Evolutionary conservation across 371 early-diverging fungal genomes (phyloP), one percentile per base, ranked within the genome.

Genomic region (Mycotypha africana): DNA sequence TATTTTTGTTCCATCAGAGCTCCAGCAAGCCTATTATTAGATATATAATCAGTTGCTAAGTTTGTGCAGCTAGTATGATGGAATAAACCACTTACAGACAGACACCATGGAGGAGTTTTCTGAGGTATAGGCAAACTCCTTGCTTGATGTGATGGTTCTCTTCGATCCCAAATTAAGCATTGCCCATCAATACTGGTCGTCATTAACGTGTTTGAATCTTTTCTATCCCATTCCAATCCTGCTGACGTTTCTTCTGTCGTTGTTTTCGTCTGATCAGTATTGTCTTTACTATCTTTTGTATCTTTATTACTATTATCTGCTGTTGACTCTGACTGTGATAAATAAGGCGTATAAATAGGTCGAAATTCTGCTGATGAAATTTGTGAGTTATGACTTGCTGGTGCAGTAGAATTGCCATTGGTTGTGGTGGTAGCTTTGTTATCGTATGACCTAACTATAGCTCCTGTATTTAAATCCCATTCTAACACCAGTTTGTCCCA

Each of bases 391-490:
- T 89, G 86, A 20, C 86, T 86, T 28, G 28, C 5, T n/a, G n/a
- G n/a, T n/a, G n/a, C n/a, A n/a, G n/a, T n/a, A n/a, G n/a, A n/a
- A n/a, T n/a, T n/a, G n/a, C n/a, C n/a, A n/a, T n/a, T n/a, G n/a
- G n/a, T n/a, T n/a, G n/a, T n/a, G n/a, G n/a, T n/a, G n/a, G n/a
- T n/a, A n/a, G n/a, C n/a, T n/a, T n/a, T n/a, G n/a, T n/a, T n/a
- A 4, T 65, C 53, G 60, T 84, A 92, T 2, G 69, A 69, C 7
- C 86, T 76, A n/a, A 86, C 72, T 0, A 85, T 42, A 2, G 62
- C 49, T 4, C 98, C 98, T 4, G 75, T 81, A 36, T 97, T 79
- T 12, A 96, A 75, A 61, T 94, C 93, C 97, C 97, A 96, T 62
- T 88, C 82, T 83, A 84, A 15, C 17, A 90, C 65, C 1, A 63